A percentile compares a stretch with the other conserved stretches of the same genome.
These are phyloP conservation scores for Butyriboletus loyo DNA, from an alignment of 768 basidiomycete species.

Conservation along the genomic window DNA sequence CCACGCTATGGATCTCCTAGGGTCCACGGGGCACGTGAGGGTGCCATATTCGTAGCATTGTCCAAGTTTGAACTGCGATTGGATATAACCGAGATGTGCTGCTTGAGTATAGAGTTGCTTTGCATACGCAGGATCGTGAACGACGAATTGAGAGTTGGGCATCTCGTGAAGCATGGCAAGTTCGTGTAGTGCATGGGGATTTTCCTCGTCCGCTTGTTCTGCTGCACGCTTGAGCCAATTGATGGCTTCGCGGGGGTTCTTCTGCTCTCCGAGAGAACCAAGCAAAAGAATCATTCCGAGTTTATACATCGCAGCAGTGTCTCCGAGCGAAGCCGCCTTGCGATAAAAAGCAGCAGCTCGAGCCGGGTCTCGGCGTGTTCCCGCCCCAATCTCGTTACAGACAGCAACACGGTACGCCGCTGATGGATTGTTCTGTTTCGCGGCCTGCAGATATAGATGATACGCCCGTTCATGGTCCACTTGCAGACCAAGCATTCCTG, in stretches of 20 bases:
- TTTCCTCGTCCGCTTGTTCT: slow-evolving; percentile 96
- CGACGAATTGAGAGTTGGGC: slow-evolving; percentile 62
- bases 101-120: slow-evolving; percentile 86
- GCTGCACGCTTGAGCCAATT: slow-evolving; percentile 94
- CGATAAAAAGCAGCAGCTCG: slow-evolving; percentile 95
- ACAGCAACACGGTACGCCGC: slow-evolving; percentile 97
- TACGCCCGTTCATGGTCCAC: slow-evolving; percentile 99
- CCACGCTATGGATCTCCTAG: slow-evolving; percentile 94
- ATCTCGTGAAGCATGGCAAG: slow-evolving; percentile 85
- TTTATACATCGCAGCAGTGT: slow-evolving; percentile 99
- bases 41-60: slow-evolving; percentile 93
- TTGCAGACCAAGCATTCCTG: slow-evolving; percentile 90
- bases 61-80: slow-evolving; percentile 93
- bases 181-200: slow-evolving; percentile 96
- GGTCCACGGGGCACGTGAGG: slow-evolving; percentile 88
- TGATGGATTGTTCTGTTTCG: slow-evolving; percentile 93
- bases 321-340: slow-evolving; percentile 92
- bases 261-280: slow-evolving; percentile 76
- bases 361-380: slow-evolving; percentile 82
- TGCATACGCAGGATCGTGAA: slow-evolving; percentile 78
- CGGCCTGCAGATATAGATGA: slow-evolving; percentile 93
- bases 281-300: slow-evolving; percentile 96
- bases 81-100: slow-evolving; percentile 89
- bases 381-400: slow-evolving; percentile 98
- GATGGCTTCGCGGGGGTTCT: slow-evolving; percentile 88